Evolutionary conservation across 805 yeast genomes (phyloP).

Genomic region (Kockiozyma suomiensis): DNA sequence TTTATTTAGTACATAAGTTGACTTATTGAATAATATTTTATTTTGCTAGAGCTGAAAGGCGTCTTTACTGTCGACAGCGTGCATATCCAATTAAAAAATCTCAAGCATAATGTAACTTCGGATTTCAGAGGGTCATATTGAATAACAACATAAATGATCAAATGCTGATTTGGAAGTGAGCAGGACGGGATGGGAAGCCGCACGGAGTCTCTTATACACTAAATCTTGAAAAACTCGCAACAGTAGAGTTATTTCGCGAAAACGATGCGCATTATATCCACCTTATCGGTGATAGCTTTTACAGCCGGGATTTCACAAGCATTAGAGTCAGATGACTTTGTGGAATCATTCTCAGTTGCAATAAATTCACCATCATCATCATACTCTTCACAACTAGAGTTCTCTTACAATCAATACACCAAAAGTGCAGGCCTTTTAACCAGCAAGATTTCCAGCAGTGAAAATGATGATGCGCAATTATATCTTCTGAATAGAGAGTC

Average conservation of each 20-base stretch:
- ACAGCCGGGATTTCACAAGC: neutral
- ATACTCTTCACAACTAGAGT: neutral
- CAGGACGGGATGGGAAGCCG: neutral
- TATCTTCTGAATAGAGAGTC: slow-evolving; percentile 12
- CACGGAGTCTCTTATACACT: neutral
- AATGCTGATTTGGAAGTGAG: no score
- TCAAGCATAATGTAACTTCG: no score
- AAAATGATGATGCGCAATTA: neutral
- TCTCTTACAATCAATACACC: slow-evolving; percentile 3
- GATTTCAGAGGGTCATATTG: no score
- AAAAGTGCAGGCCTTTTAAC: slow-evolving; percentile 3
- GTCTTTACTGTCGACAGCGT: no score
- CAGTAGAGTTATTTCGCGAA: neutral
- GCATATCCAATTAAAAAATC: no score
- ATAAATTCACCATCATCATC: slow-evolving; percentile 1
- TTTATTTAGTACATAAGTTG: no score
- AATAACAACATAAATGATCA: no score
- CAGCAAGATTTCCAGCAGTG: neutral
- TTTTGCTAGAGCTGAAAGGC: no score
- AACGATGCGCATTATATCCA: neutral
- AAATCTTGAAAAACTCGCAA: neutral
- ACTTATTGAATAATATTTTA: no score
- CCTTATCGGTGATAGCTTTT: neutral
- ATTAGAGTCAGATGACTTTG: neutral
- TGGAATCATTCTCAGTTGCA: neutral